phyloP scores from a whole-genome alignment of 1,139 yeast genomes.

The Kluyveromyces sp. region DNA sequence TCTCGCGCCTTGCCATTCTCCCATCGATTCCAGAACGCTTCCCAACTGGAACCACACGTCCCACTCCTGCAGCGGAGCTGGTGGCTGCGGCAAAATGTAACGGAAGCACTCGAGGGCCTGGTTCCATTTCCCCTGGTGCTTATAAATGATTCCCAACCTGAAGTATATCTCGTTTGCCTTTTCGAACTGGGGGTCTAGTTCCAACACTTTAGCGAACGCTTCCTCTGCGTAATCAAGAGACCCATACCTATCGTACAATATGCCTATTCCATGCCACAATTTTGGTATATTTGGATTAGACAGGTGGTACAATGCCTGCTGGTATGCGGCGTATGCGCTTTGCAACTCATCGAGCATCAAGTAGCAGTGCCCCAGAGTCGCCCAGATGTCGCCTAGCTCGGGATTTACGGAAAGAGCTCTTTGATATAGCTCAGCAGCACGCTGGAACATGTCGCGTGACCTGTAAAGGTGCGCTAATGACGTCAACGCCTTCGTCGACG shows the following conservation, averaged over 20 bases:
- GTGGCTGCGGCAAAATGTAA: slow-evolving; percentile 84
- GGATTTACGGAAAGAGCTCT: slow-evolving; percentile 76
- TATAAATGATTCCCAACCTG: slow-evolving; percentile 93
- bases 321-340: slow-evolving; percentile 93
- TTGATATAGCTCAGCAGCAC: slow-evolving; percentile 91
- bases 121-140: slow-evolving; percentile 82
- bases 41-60: slow-evolving; percentile 99
- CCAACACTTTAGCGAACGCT: slow-evolving; percentile 92
- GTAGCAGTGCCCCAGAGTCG: slow-evolving; percentile 92
- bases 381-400: slow-evolving; percentile 96
- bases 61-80: slow-evolving; percentile 90
- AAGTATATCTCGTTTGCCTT: slow-evolving; percentile 95
- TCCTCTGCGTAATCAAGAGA: slow-evolving; percentile 96
- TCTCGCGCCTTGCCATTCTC: slow-evolving; percentile 84
- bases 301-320: slow-evolving; percentile 84
- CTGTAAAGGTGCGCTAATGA: slow-evolving; percentile 85
- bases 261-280: slow-evolving; percentile 98
- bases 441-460: slow-evolving; percentile 80
- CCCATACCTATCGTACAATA: slow-evolving; percentile 90
- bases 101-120: slow-evolving; percentile 91
- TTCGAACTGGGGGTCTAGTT: slow-evolving; percentile 91
- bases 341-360: slow-evolving; percentile 93
- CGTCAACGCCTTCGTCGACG: slow-evolving; percentile 76
- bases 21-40: slow-evolving; percentile 87
- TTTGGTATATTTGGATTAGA: slow-evolving; percentile 94